Evolutionary conservation across 2,329 filamentous ascomycete genomes (phyloP).

Genomic region (Huntiella abstrusa): DNA sequence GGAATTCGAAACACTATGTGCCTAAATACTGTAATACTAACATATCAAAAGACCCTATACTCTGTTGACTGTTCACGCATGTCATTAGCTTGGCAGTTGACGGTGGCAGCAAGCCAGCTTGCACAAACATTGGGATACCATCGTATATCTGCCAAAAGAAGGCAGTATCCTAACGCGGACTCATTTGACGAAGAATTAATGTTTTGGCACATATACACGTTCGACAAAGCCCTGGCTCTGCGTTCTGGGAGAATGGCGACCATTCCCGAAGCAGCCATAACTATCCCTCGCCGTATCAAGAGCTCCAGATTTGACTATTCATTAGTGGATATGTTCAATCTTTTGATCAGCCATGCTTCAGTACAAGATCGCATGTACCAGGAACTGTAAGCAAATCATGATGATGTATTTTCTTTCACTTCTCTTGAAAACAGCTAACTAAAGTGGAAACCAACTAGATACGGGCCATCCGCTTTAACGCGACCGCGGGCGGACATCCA

Average conservation of each 20-base stretch:
- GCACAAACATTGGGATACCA: slow-evolving; percentile 46
- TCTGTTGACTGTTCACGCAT: slow-evolving; percentile 43
- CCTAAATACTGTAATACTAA: neutral
- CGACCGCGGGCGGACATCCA: slow-evolving; percentile 22
- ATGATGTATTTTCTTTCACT: too few relatives aligned
- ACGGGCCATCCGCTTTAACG: slow-evolving; percentile 29
- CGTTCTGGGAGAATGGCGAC: slow-evolving; percentile 38
- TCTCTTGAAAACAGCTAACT: neutral
- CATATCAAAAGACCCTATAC: slow-evolving; percentile 30
- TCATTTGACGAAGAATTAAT: slow-evolving; percentile 17
- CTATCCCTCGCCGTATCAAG: slow-evolving; percentile 25
- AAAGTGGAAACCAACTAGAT: slow-evolving; percentile 19
- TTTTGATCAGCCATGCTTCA: slow-evolving; percentile 36
- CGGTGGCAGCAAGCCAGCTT: slow-evolving; percentile 37
- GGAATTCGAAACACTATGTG: neutral
- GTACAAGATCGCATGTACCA: slow-evolving; percentile 42
- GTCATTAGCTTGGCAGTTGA: slow-evolving; percentile 45
- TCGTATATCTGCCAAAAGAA: slow-evolving; percentile 16
- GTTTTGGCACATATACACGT: slow-evolving; percentile 34
- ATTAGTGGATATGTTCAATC: slow-evolving; percentile 23
- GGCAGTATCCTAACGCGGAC: neutral
- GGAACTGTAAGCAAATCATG: slow-evolving; percentile 18
- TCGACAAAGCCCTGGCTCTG: slow-evolving; percentile 39
- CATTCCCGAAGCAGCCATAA: slow-evolving; percentile 42
- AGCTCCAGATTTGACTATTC: slow-evolving; percentile 23